Evolutionary conservation across 805 yeast genomes (phyloP), one percentile per base, ranked within the genome.

Genomic region (Saturnispora diversa): DNA sequence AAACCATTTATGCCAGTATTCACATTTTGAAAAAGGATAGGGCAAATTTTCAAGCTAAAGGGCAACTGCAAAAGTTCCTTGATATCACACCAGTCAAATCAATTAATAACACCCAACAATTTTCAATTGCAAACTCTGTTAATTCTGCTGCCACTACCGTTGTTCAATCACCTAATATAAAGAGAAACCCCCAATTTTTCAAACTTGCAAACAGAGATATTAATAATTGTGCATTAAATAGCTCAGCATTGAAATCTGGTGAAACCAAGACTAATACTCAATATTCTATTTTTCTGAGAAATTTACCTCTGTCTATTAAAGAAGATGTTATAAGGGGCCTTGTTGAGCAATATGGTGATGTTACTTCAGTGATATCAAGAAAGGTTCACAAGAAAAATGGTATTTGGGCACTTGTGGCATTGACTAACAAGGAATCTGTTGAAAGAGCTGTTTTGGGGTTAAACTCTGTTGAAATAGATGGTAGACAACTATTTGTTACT

Each of bases 341-440:
- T 12, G 55, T 58, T 15, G 54, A 53, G 20, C 62, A 60, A 3
- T 59, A 52, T 43, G 64, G 64, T 6, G 42, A 45, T 10, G 60
- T 59, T n/a, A 37, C 43, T 3, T 46, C 55, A 8, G 52, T 59
- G 20, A 37, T 54, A 19, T 44, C 56, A 1, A 47, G 60, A 36
- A 44, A 49, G 33, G 60, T 56, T 19, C 59, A 55, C 2, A 42
- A 41, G n/a, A 54, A 42, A 34, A 47, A 55, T 29, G 64, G 60
- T 3, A 34, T 55, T 16, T 59, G 64, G 64, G 62, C 64, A 4
- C 45, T 59, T 25, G 56, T 59, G 17, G 56, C 52, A 5, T 29
- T 59, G 46, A 50, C 53, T 12, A 46, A 51, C 37, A 51, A 50
- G 24, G 48, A 47, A 20, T 47, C 61, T 1, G 54, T 58, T 12